These are phyloP conservation scores for Saccharata proteae DNA, from an alignment of 2,329 filamentous ascomycete species.

Conservation along the genomic window DNA sequence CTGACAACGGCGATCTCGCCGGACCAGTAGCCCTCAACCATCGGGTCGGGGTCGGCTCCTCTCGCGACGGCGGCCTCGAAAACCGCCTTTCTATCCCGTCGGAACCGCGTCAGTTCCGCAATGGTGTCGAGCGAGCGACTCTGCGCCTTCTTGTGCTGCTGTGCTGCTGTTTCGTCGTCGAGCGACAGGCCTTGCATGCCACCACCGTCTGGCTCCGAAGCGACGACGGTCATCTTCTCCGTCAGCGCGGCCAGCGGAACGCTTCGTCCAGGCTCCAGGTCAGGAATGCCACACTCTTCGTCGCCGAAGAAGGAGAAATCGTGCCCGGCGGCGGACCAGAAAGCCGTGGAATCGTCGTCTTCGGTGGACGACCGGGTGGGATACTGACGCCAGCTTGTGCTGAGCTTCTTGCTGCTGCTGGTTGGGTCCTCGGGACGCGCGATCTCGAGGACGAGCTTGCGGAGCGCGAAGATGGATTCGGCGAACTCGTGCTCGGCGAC, in stretches of 20 bases:
- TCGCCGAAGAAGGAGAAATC: conserved; percentile 52
- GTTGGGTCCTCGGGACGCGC: conserved; percentile 11
- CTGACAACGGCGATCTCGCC: conserved; percentile 47
- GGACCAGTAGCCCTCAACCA: conserved; percentile 46
- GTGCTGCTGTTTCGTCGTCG: conserved; percentile 13
- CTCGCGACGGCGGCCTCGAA: conserved; percentile 28
- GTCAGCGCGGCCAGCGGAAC: conserved; percentile 36
- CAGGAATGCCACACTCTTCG: conserved; percentile 41
- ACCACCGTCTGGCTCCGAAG: conserved; percentile 10
- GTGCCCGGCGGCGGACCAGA: conserved; percentile 46
- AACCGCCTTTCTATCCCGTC: conserved; percentile 39
- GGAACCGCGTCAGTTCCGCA: conserved; percentile 40
- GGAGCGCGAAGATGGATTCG: conserved; percentile 41
- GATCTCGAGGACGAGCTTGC: conserved; percentile 45
- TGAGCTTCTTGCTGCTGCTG: conserved; percentile 19
- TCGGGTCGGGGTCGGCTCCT: conserved; percentile 19
- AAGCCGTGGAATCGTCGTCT: conserved; percentile 45
- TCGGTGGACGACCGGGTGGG: conserved; percentile 44
- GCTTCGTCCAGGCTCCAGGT: conserved; percentile 30
- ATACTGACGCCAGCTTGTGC: conserved; percentile 33
- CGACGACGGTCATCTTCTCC: conserved; percentile 27
- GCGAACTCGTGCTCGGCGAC: conserved; percentile 37
- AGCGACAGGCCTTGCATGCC: conserved; percentile 5
- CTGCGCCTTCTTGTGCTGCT: conserved; percentile 9
- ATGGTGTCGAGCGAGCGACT: conserved; percentile 36